Percentiles rank a stretch among this genome's conserved stretches.
These are phyloP conservation scores for Candida maris DNA, from an alignment of 805 yeast genomes.

Conservation along the genomic window DNA sequence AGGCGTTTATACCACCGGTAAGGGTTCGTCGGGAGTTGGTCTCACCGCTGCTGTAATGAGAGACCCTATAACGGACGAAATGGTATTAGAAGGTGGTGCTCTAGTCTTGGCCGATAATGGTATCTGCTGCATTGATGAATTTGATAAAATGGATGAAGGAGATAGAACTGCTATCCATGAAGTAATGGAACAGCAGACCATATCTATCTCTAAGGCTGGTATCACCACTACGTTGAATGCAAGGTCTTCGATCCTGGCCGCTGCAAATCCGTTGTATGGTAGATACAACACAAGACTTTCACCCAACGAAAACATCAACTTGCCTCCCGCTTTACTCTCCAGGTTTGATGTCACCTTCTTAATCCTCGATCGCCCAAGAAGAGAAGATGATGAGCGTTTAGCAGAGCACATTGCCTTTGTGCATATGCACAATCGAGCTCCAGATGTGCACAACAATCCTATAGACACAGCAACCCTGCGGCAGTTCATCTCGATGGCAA, in stretches of 20 bases:
- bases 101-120: conserved; percentile 96
- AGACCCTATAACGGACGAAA: conserved; percentile 98
- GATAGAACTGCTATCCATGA: conserved; percentile 98
- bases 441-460: conserved; percentile 70
- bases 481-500: conserved; percentile 83
- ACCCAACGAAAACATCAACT: conserved; percentile 91
- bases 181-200: conserved; percentile 99
- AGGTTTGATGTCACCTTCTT: conserved; percentile 90
- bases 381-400: conserved; percentile 76
- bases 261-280: conserved; percentile 97
- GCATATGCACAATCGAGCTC: conserved; percentile 89
- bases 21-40: conserved; percentile 99
- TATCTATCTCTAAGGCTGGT: conserved; percentile 96
- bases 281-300: conserved; percentile 86
- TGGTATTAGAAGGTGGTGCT: conserved; percentile 98
- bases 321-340: conserved; percentile 94
- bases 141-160: conserved; percentile 96
- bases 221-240: conserved; percentile 95
- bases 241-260: conserved; percentile 91
- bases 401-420: conserved; percentile 95
- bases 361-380: conserved; percentile 77
- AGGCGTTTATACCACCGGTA: conserved; percentile 96
- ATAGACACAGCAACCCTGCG: conserved; percentile 76
- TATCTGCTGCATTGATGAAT: conserved; percentile 97
- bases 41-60: conserved; percentile 98